A percentile compares a stretch with the other conserved stretches of the same genome.
These are phyloP conservation scores for Xylaria grammica DNA, from an alignment of 495 filamentous ascomycete species.

Conservation along the genomic window DNA sequence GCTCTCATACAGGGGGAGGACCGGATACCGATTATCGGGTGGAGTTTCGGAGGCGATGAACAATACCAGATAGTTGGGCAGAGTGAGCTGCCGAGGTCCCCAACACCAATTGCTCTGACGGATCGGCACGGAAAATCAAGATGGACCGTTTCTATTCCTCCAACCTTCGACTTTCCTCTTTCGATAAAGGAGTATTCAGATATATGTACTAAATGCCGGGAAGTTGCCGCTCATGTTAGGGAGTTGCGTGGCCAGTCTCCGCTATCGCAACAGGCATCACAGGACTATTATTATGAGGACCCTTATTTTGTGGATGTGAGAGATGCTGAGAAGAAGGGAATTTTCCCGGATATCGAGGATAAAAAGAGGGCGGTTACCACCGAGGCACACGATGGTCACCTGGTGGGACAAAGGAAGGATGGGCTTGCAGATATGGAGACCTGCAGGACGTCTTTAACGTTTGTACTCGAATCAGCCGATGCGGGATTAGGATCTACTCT, in stretches of 20 bases:
- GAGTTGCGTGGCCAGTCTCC: slow-evolving; percentile 49
- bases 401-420: slow-evolving; percentile 44
- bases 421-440: slow-evolving; percentile 48
- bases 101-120: slow-evolving; percentile 63
- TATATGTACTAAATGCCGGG: slow-evolving; percentile 63
- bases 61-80: slow-evolving; percentile 59
- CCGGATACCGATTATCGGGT: slow-evolving; percentile 37
- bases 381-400: slow-evolving; percentile 33
- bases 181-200: slow-evolving; percentile 60
- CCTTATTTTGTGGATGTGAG: slow-evolving; percentile 69
- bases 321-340: slow-evolving; percentile 63
- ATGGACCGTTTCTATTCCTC: slow-evolving; percentile 76
- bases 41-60: slow-evolving; percentile 37
- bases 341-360: slow-evolving; percentile 50
- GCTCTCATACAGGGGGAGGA: slow-evolving; percentile 35
- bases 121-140: slow-evolving; percentile 60
- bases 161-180: slow-evolving; percentile 62
- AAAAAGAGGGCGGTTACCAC: slow-evolving; percentile 32
- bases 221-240: slow-evolving; percentile 56
- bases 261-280: slow-evolving; percentile 44
- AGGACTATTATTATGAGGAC: slow-evolving; percentile 63
- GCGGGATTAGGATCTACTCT: slow-evolving; percentile 72
- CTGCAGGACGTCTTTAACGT: slow-evolving; percentile 72
- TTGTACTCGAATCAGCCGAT: slow-evolving; percentile 68
- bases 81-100: slow-evolving; percentile 56